Percentiles rank a stretch among this genome's conserved stretches.
Evolutionary conservation across 805 yeast species (phyloP).

Genomic region (Maudiozyma bulderi): DNA sequence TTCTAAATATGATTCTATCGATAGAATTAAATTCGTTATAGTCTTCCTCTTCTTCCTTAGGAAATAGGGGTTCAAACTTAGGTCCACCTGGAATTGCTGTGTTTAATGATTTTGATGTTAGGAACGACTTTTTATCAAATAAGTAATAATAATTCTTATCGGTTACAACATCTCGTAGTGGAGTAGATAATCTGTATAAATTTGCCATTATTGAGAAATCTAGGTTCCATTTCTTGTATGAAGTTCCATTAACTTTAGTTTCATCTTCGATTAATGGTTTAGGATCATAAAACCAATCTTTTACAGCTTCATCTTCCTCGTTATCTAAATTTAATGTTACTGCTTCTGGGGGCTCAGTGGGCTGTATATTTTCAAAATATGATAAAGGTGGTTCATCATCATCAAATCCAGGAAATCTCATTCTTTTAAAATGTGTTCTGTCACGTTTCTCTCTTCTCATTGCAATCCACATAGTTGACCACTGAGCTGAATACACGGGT

Average conservation of each 20-base stretch:
- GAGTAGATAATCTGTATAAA: slow-evolving; percentile 59
- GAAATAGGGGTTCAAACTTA: slow-evolving; percentile 77
- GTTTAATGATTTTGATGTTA: slow-evolving; percentile 86
- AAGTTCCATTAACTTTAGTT: slow-evolving; percentile 58
- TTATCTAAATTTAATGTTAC: slow-evolving; percentile 58
- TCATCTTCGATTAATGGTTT: slow-evolving; percentile 57
- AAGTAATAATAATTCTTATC: slow-evolving; percentile 58
- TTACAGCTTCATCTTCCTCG: slow-evolving; percentile 48
- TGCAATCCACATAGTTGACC: slow-evolving; percentile 88
- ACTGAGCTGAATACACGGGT: slow-evolving; percentile 85
- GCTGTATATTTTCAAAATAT: slow-evolving; percentile 72
- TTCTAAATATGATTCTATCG: slow-evolving; percentile 76
- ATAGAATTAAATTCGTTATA: slow-evolving; percentile 84
- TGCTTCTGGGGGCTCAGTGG: slow-evolving; percentile 62
- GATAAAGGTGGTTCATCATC: slow-evolving; percentile 92
- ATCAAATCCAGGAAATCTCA: slow-evolving; percentile 93
- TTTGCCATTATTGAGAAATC: slow-evolving; percentile 52
- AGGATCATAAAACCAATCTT: slow-evolving; percentile 75
- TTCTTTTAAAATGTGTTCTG: slow-evolving; percentile 77
- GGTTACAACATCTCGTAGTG: slow-evolving; percentile 49
- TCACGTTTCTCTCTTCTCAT: slow-evolving; percentile 95
- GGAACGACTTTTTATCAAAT: slow-evolving; percentile 70
- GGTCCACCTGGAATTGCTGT: slow-evolving; percentile 93
- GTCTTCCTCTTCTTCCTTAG: slow-evolving; percentile 63
- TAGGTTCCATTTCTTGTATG: slow-evolving; percentile 66